Evolutionary conservation across 257 asterid genomes (phyloP).

Genomic region (Solanum raphanifolium): DNA sequence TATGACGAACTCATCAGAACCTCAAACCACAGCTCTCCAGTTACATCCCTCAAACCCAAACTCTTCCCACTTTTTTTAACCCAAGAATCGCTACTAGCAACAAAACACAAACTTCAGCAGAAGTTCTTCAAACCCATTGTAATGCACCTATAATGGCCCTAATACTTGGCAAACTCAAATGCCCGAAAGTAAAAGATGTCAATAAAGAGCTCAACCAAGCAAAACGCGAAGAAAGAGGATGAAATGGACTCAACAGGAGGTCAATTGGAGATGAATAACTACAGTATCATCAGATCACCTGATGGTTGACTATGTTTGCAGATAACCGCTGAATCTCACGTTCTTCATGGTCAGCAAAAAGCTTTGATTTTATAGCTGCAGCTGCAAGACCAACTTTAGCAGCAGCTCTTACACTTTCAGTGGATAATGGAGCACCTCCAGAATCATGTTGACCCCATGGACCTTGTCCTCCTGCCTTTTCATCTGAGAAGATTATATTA

Average conservation of each 20-base stretch:
- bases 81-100: background rate
- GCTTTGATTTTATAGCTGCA: constrained; percentile 87
- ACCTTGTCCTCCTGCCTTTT: constrained; percentile 28
- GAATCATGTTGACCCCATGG: constrained; percentile 37
- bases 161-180: background rate
- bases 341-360: constrained; percentile 98
- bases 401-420: constrained; percentile 64
- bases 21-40: background rate
- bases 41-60: background rate
- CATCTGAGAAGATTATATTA: constrained; percentile 15
- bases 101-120: background rate
- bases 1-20: background rate
- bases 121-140: background rate
- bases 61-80: background rate
- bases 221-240: background rate
- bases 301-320: constrained; percentile 90
- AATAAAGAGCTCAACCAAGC: background rate
- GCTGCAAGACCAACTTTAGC: constrained; percentile 94
- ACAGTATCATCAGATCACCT: constrained; percentile 30
- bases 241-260: background rate
- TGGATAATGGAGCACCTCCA: constrained; percentile 43
- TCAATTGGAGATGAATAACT: background rate
- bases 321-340: constrained; percentile 96
- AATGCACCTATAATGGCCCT: background rate
- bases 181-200: background rate